These are phyloP conservation scores for Aschersonia sp. DNA, from an alignment of 2,329 filamentous ascomycete genomes.

Conservation along the genomic window DNA sequence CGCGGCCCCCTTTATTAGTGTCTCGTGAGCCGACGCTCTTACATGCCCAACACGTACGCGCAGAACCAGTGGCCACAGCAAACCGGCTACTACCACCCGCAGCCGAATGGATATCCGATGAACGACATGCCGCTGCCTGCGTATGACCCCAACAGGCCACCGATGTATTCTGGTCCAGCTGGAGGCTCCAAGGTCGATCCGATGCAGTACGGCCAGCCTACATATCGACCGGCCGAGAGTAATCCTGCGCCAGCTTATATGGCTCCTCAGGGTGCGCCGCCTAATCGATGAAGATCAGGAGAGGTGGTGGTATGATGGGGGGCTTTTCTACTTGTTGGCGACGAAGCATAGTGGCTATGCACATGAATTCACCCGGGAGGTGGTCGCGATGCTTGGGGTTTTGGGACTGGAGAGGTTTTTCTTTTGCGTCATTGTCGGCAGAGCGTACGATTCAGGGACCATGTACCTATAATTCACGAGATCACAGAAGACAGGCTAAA, in stretches of 20 bases:
- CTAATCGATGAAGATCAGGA: constrained; percentile 7
- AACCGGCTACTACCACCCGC: constrained; percentile 9
- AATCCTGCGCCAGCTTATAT: constrained; percentile 15
- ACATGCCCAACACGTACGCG: constrained; percentile 4
- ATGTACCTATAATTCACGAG: too few relatives aligned
- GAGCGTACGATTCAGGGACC: too few relatives aligned
- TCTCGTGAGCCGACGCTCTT: constrained; percentile 26
- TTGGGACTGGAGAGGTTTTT: too few relatives aligned
- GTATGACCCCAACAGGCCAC: constrained; percentile 44
- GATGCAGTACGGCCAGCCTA: constrained; percentile 23
- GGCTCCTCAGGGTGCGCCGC: constrained; percentile 35
- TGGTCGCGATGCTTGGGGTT: too few relatives aligned
- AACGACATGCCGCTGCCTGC: constrained; percentile 38
- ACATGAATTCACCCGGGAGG: too few relatives aligned
- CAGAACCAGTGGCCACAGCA: constrained; percentile 11
- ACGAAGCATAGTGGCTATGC: background rate
- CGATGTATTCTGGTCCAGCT: constrained; percentile 34
- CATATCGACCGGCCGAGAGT: constrained; percentile 10
- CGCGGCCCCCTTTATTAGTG: constrained; percentile 21
- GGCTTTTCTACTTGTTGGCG: background rate
- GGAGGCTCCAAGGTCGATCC: constrained; percentile 40
- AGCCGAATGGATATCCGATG: constrained; percentile 27
- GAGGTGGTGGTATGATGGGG: too few relatives aligned
- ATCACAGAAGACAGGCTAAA: too few relatives aligned
- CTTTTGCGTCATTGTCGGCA: too few relatives aligned